Evolutionary conservation across 1,139 yeast species (phyloP), one percentile per base, ranked within the genome.

Genomic region (Yamadazyma triangularis): DNA sequence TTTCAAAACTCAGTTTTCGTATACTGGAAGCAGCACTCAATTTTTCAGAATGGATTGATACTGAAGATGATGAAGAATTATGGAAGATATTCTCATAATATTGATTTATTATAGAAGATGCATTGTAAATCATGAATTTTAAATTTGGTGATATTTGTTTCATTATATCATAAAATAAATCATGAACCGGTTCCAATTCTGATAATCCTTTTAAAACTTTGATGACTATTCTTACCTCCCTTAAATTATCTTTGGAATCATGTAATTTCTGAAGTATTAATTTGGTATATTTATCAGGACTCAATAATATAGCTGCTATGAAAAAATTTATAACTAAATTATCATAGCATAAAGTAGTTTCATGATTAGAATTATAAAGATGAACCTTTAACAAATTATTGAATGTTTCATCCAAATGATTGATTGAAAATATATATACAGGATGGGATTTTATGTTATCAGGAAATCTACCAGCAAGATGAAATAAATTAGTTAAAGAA

Each of bases 271-370:
- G 41, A 14, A 50, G 42, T 15, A 57, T 49, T 12, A 50, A 44
- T 20, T 51, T 49, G 10, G 53, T 44, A 36, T 67, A 62, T 33
- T 48, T 51, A 3, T 55, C 56, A 1, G 74, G 67, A 26, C 64
- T 53, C 24, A 73, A 46, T 43, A 68, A 47, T 13, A 66, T 52
- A 3, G 73, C 70, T 4, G 73, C 62, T 1, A 71, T 60, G 40
- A 58, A 64, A 27, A 67, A 61, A 24, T 64, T 61, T 8, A 65
- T 58, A 24, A 63, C 40, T 18, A 70, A 47, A n/a, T 51, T 49
- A 23, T 43, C 47, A 27, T 42, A 43, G 25, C 39, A 33, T 18
- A 30, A 15, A n/a, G 35, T 36, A 4, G 40, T 26, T 23, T 43
- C 47, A 11, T 34, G 31, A 4, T 42, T 29, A 39, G 43, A 37